Evolutionary conservation across 768 basidiomycete genomes (phyloP), one percentile per base, ranked within the genome.

Genomic region (Leucosporidium creatinivorum): DNA sequence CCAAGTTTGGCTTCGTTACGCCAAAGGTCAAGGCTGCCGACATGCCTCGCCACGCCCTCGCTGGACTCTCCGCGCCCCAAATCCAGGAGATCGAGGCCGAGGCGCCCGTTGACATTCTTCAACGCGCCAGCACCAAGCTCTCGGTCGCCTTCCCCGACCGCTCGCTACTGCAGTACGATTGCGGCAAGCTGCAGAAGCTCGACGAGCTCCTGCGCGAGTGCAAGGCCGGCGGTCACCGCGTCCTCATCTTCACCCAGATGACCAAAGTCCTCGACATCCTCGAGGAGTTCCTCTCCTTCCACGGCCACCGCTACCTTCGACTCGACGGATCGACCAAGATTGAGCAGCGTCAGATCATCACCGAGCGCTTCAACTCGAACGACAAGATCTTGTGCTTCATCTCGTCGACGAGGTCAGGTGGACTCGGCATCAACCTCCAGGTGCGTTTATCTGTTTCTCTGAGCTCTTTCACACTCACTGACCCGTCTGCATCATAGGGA

Each of bases 231-330:
- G 91, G 92, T 0, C 93, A 96, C 76, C 88, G 93, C 10, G 83
- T 89, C 30, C 82, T 98, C 57, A 93, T 98, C 69, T 98, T 98
- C 79, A 97, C 93, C 0, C 93, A 98, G 75, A 97, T 97, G 93
- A 94, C 93, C 36, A 83, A 84, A 67, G 87, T 98, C 39, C 82
- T 98, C 66, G 93, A 98, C 76, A 91, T 98, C 67, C 83, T 98
- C 61, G 93, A 97, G 77, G 86, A 87, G 23, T 98, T 92, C 78
- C 83, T 97, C 66, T 93, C 89, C 74, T 86, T 91, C 65, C 91
- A 93, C 75, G 93, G 93, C 0, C 89, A 93, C 76, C 84, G 93
- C 17, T 98, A 98, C 77, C 84, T 94, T 25, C 84, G 93, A n/a
- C 80, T 98, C 44, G 93, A 98, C 75, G 93, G 93, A 3, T 87